phyloP scores from a whole-genome alignment of 2,329 filamentous ascomycete species.

The Xylariomycetidae sp. region DNA sequence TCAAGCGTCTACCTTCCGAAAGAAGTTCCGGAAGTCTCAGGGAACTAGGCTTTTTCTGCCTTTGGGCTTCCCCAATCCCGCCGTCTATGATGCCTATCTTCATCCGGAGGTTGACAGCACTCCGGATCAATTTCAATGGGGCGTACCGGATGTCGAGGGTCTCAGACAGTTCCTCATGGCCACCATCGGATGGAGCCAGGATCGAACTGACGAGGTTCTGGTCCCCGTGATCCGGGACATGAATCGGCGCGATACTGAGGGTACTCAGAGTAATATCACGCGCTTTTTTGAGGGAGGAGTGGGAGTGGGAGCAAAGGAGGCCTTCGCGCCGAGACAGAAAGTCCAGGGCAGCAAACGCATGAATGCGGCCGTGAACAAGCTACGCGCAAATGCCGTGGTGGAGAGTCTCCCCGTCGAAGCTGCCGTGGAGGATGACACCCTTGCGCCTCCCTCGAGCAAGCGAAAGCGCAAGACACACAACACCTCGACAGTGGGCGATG shows the following conservation, averaged over 20 bases:
- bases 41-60: constrained; percentile 83
- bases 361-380: constrained; percentile 64
- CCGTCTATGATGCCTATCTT: constrained; percentile 78
- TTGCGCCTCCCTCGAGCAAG: neutral
- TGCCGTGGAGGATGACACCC: constrained; percentile 12
- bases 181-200: constrained; percentile 88
- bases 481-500: constrained; percentile 6
- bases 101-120: constrained; percentile 78
- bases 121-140: constrained; percentile 84
- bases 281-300: constrained; percentile 75
- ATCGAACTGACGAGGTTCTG: constrained; percentile 90
- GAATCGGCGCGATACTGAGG: constrained; percentile 81
- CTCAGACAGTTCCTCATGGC: constrained; percentile 79
- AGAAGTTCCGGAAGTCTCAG: constrained; percentile 78
- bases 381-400: constrained; percentile 49
- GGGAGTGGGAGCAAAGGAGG: constrained; percentile 59
- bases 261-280: constrained; percentile 96
- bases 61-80: constrained; percentile 66
- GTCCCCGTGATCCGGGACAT: constrained; percentile 94
- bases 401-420: constrained; percentile 10
- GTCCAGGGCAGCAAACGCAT: constrained; percentile 66
- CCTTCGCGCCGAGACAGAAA: constrained; percentile 64
- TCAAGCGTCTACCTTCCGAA: constrained; percentile 59
- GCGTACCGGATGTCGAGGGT: constrained; percentile 85
- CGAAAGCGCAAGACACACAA: neutral